Evolutionary conservation across 805 yeast genomes (phyloP).

Genomic region (Candida takata): DNA sequence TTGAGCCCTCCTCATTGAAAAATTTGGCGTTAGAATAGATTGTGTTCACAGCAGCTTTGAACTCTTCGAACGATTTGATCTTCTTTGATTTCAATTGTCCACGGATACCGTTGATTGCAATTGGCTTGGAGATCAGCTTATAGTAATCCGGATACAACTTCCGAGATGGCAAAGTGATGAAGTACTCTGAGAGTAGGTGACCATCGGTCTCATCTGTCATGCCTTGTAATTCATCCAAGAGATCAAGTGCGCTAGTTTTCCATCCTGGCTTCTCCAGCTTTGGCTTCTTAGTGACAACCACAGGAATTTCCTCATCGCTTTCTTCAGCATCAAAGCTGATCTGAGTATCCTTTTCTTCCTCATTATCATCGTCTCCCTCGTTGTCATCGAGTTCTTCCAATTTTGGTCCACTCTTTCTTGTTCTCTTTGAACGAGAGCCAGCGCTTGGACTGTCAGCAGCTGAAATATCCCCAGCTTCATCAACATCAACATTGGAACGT

Average conservation of each 20-base stretch:
- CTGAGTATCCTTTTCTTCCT: too few species aligned
- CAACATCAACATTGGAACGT: constrained; percentile 4
- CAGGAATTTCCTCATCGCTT: neutral
- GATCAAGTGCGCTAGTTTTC: constrained; percentile 24
- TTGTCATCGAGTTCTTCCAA: constrained; percentile 1
- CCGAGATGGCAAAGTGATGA: constrained; percentile 64
- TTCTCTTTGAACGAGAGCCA: constrained; percentile 20
- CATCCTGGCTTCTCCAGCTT: constrained; percentile 22
- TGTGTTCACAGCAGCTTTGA: constrained; percentile 53
- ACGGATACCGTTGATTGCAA: constrained; percentile 57
- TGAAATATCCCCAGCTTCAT: constrained; percentile 3
- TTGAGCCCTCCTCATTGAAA: constrained; percentile 87
- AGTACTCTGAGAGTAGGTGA: constrained; percentile 45
- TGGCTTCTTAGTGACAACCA: constrained; percentile 13
- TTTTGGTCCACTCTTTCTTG: constrained; percentile 1
- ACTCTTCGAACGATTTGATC: constrained; percentile 38
- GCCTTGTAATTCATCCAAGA: constrained; percentile 38
- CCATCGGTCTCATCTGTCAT: constrained; percentile 27
- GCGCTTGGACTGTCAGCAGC: constrained; percentile 9
- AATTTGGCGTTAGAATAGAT: constrained; percentile 83
- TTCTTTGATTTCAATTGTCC: constrained; percentile 46
- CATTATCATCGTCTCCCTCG: neutral
- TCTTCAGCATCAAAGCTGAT: neutral
- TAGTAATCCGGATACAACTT: constrained; percentile 83
- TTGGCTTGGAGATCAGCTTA: constrained; percentile 44